These are phyloP conservation scores for Xylaria multiplex DNA, from an alignment of 2,329 filamentous ascomycete species.

Conservation along the genomic window DNA sequence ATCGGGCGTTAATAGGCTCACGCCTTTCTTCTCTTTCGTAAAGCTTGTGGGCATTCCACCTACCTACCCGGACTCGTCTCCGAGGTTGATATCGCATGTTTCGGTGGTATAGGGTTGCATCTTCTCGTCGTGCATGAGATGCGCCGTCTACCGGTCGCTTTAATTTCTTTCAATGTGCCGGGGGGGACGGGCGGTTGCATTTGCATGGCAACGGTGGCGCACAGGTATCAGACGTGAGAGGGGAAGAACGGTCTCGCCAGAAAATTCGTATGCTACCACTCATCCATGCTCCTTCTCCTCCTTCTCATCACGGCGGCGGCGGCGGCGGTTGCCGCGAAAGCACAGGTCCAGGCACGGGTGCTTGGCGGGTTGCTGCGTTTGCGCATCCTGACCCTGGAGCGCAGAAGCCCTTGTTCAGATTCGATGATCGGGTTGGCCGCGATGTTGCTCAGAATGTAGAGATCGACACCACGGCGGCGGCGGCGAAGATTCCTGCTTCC, in stretches of 20 bases:
- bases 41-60: background rate
- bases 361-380: background rate
- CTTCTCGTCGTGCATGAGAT: conserved; percentile 19
- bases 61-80: background rate
- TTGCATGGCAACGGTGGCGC: conserved; percentile 23
- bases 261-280: no score
- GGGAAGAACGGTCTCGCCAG: conserved; percentile 10
- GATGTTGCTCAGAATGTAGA: conserved; percentile 7
- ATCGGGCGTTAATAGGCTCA: background rate
- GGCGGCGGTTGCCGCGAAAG: conserved; percentile 12
- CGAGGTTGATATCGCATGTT: background rate
- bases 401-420: conserved; percentile 27
- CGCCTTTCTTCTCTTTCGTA: background rate
- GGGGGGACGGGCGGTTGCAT: conserved; percentile 16
- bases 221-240: conserved; percentile 7
- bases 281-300: conserved; percentile 8
- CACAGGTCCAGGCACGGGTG: background rate
- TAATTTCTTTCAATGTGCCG: background rate
- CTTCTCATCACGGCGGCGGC: conserved; percentile 19
- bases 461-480: conserved; percentile 29
- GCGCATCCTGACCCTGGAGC: conserved; percentile 10
- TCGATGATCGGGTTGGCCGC: background rate
- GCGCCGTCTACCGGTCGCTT: background rate
- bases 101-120: conserved; percentile 7
- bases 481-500: conserved; percentile 37